Base-by-base conservation (phyloP, 805 yeast species). In the Clavispora phyllophila region DNA sequence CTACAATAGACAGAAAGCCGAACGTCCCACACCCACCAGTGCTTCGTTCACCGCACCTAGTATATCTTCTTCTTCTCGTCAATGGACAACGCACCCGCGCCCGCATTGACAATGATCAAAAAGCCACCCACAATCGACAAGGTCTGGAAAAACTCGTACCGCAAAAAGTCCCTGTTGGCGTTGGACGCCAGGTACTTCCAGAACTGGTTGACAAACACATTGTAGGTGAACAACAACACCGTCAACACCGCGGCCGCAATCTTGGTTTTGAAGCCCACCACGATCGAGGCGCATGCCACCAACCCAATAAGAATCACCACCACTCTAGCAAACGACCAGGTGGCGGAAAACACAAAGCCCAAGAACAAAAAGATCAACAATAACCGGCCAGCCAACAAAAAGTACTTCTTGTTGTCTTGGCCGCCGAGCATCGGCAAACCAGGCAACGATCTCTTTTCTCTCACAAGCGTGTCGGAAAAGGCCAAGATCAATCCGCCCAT, bases 51-150 rank as follows among this genome's bases (percentile, higher is more conserved):
- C n/a, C n/a, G n/a, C n/a, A n/a, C n/a, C 46, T 68, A 88, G 62
- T 85, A 87, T 46, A 87, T 82, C 74, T 91, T 91, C 73, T 91
- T 90, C 83, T 93, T 91, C 64, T 89, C 97, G 60, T 91, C 99
- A 45, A 91, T 70, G 22, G 96, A 86, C 50, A 91, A 74, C 55
- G 86, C 90, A 39, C 99, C 99, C 24, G 98, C 98, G 48, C 99
- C 99, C 3, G 96, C 87, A 67, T 86, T 88, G 46, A 87, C 96
- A 47, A 93, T 87, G 52, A 93, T 71, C 48, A 91, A 68, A 49
- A 91, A 77, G 1, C 98, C 99, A 44, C 99, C 99, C 39, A 91
- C 90, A 61, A 91, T 91, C 44, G 95, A 84, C 60, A 91, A 73
- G 31, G 96, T 88, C 70, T 93, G 99, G 76, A 85, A 91, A 64